Base-by-base conservation (phyloP, 148 eudicot species). In the Rhododendron ferrugineum region DNA sequence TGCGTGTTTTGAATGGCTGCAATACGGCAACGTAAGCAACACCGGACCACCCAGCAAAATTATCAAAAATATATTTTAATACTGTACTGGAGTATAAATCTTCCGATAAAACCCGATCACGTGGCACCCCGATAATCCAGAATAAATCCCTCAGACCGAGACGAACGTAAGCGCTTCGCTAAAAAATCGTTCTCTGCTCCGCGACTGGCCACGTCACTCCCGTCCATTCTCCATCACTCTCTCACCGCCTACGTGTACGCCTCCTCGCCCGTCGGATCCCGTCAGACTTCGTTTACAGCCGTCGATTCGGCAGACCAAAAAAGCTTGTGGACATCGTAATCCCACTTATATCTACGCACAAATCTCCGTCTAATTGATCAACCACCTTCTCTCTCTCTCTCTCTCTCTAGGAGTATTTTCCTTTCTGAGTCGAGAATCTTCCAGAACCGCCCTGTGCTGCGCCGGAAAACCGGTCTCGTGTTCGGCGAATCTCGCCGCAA, bases 21-120 rank as follows among this genome's bases (percentile, higher is more conserved):
- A 86, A 44, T 11, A 81, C 68, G 26, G 87, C 87, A 82, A 86
- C 87, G 87, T 86, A 22, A 56, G n/a, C 6, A 37, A 20, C n/a
- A 73, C 46, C 72, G 28, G 60, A 76, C 87, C 87, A 86, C 85
- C 60, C 74, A 44, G 26, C 73, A 6, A 50, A 20, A 56, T 14
- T 50, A 79, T 79, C 14, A 50, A 49, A 22, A 32, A 36, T 37
- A 5, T 37, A 40, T 40, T 40, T 6, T 6, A 34, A 3, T 6
- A 47, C 16, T 30, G n/a, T n/a, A n/a, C n/a, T n/a, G n/a, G n/a
- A 22, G n/a, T 1, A 23, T 2, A 26, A 3, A 15, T 10, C 11
- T 49, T 1, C 83, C 88, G 83, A 83, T 86, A 23, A 78, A 4
- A 78, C 8, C 28, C 49, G 3, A 30, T 84, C 84, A 83, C 87